These are phyloP conservation scores for Smallanthus sonchifolius DNA, from an alignment of 129 eudicot species.

Conservation along the genomic window DNA sequence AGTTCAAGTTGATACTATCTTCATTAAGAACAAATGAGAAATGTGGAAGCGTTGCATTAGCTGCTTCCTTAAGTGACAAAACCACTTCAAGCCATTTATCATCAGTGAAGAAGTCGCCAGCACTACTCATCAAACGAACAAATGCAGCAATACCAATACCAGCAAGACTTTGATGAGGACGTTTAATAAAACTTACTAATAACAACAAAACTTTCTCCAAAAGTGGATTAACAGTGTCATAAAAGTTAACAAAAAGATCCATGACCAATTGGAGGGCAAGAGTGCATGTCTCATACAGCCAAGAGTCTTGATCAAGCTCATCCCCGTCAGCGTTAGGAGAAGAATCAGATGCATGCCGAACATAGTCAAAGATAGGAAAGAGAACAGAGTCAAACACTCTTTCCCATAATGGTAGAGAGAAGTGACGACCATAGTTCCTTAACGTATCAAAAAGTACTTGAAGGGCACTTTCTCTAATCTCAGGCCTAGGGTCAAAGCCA, in stretches of 20 bases:
- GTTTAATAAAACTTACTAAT: slow-evolving; percentile 76
- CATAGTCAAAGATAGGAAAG: slow-evolving; percentile 90
- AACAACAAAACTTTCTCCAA: slow-evolving; percentile 68
- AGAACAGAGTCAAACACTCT: slow-evolving; percentile 86
- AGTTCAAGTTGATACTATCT: slow-evolving; percentile 33
- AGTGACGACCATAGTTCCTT: slow-evolving; percentile 85
- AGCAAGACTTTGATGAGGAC: slow-evolving; percentile 98
- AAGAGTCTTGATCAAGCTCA: slow-evolving; percentile 82
- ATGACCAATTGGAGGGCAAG: slow-evolving; percentile 88
- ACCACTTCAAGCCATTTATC: slow-evolving; percentile 95
- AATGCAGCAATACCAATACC: slow-evolving; percentile 98
- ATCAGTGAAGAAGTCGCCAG: slow-evolving; percentile 82
- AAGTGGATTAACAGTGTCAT: slow-evolving; percentile 83
- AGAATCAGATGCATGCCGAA: slow-evolving; percentile 85
- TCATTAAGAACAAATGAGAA: slow-evolving; percentile 47
- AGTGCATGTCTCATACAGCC: slow-evolving; percentile 98
- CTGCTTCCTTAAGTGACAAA: slow-evolving; percentile 67
- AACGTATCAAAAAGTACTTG: slow-evolving; percentile 88
- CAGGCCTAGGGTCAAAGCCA: slow-evolving; percentile 93
- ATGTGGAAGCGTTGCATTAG: slow-evolving; percentile 75
- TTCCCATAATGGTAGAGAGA: slow-evolving; percentile 86
- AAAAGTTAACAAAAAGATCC: slow-evolving; percentile 89
- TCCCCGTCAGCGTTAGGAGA: slow-evolving; percentile 46
- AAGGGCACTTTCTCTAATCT: slow-evolving; percentile 85
- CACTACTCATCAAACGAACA: slow-evolving; percentile 89